Percentiles rank a stretch among this genome's conserved stretches.
phyloP scores from a whole-genome alignment of 148 eudicot species.

The Heliamphora exappendiculata region DNA sequence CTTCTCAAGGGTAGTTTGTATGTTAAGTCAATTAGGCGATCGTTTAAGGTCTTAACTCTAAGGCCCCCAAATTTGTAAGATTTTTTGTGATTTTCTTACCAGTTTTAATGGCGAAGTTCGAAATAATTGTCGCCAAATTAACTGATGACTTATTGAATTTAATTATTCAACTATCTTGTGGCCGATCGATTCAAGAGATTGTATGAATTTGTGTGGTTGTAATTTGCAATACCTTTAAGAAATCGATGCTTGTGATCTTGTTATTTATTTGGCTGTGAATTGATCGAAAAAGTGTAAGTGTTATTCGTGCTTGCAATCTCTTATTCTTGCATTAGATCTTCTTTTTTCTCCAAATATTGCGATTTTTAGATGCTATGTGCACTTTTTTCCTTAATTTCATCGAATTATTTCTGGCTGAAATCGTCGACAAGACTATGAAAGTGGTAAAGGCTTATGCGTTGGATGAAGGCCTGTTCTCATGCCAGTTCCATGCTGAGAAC shows the following conservation, averaged over 20 bases:
- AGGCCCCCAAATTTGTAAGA: too few species aligned
- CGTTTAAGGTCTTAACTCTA: constrained; percentile 51
- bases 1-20: constrained; percentile 65
- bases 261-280: neutral
- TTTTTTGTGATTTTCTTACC: too few species aligned
- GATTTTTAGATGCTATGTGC: too few species aligned
- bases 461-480: too few species aligned
- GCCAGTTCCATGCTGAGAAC: too few species aligned
- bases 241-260: neutral
- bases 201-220: neutral
- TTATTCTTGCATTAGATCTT: neutral
- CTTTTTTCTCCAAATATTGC: too few species aligned
- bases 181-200: neutral
- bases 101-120: constrained; percentile 69
- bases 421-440: too few species aligned
- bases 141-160: constrained; percentile 20
- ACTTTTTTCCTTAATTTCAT: too few species aligned
- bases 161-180: neutral
- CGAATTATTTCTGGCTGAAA: too few species aligned
- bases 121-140: constrained; percentile 53
- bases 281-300: neutral
- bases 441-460: too few species aligned
- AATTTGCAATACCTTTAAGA: neutral
- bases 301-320: neutral
- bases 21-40: too few species aligned